phyloP scores from a whole-genome alignment of 192 early-diverging fungal species.

The Bifiguratus adelaidae region DNA sequence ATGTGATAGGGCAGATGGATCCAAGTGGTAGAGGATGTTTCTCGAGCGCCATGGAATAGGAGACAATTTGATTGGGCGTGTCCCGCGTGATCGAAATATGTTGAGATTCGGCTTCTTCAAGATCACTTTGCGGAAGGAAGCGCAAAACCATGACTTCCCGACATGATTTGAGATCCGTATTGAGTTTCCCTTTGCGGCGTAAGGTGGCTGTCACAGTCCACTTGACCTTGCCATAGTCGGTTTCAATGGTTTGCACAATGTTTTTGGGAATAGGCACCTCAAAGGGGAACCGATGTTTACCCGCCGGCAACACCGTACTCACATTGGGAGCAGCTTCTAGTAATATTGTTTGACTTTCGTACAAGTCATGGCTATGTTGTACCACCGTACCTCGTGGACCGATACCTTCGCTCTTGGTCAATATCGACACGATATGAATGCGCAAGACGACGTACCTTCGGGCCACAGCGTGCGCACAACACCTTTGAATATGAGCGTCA shows the following conservation, averaged over 20 bases:
- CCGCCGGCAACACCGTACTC: no score
- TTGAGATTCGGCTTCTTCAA: neutral
- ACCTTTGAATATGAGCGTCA: conserved; percentile 13
- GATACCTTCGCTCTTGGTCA: no score
- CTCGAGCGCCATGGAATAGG: neutral
- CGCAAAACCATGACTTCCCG: neutral
- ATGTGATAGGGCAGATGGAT: neutral
- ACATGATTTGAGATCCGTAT: neutral
- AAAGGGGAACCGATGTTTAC: neutral
- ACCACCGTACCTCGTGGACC: no score
- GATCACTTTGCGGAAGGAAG: neutral
- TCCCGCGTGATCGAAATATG: neutral
- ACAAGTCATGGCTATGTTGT: no score
- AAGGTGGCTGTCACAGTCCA: neutral
- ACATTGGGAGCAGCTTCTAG: neutral
- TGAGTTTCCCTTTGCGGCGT: neutral
- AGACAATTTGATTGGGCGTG: neutral
- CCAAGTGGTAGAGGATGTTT: neutral
- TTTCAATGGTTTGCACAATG: neutral
- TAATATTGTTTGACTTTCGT: no score
- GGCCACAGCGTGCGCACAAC: conserved; percentile 19
- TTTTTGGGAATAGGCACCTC: neutral
- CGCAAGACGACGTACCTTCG: conserved; percentile 4
- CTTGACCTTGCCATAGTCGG: neutral
- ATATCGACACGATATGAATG: no score